Conservation (phyloP, 768 basidiomycete species). For the Mycena leptocephala region DNA sequence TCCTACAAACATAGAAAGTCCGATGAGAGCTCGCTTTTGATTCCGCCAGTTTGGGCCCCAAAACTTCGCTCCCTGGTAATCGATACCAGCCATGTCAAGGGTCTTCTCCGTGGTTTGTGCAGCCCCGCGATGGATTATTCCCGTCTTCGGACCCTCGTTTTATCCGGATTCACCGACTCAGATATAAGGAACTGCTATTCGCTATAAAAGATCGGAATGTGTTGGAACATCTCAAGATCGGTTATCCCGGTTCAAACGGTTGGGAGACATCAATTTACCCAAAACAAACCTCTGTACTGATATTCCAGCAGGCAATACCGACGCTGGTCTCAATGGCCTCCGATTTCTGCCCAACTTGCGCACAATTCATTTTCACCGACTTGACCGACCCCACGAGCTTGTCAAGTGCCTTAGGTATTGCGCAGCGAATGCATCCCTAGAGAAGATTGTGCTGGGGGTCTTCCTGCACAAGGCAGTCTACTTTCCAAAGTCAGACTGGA, state of each 20-base stretch:
- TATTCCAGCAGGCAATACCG: too few relatives aligned
- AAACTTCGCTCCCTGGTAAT: neutral
- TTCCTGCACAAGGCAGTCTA: neutral
- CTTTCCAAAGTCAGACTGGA: neutral
- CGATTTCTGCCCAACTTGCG: neutral
- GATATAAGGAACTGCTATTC: neutral
- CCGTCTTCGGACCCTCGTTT: neutral
- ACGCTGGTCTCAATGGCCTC: neutral
- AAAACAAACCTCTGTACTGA: too few relatives aligned
- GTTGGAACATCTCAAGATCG: neutral
- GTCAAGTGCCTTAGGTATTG: neutral
- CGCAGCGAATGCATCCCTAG: neutral
- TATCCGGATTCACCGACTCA: neutral
- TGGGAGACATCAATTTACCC: too few relatives aligned
- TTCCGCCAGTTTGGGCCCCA: neutral
- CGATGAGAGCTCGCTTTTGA: neutral
- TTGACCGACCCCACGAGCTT: neutral
- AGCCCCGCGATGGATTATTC: neutral
- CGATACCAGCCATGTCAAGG: neutral
- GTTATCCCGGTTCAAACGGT: too few relatives aligned
- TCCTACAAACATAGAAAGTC: neutral
- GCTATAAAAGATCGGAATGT: neutral
- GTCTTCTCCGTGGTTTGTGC: neutral
- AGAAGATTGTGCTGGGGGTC: neutral
- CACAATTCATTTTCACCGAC: neutral